Evolutionary conservation across 1,284 basidiomycete genomes (phyloP).

Genomic region (Taiwanofungus camphoratus): DNA sequence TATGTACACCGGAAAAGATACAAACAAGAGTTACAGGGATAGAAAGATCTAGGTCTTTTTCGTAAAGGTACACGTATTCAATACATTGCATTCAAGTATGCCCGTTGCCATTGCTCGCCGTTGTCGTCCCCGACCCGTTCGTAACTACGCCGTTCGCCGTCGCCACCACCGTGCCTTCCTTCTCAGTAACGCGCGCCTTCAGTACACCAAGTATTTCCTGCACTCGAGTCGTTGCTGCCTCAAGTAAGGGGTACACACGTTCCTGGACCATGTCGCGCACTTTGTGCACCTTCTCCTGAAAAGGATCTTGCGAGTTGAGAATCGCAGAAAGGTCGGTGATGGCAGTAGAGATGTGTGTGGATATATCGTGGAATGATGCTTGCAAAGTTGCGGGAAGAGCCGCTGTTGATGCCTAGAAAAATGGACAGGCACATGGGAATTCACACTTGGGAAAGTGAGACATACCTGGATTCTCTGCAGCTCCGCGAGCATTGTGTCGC

Average conservation of each 20-base stretch:
- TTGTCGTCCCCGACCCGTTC: slow-evolving; percentile 7
- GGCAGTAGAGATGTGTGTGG: slow-evolving; percentile 40
- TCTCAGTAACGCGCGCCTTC: slow-evolving; percentile 24
- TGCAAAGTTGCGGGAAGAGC: slow-evolving; percentile 52
- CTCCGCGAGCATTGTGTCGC: slow-evolving; percentile 57
- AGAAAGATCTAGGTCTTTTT: no score
- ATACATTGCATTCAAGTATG: slow-evolving; percentile 1
- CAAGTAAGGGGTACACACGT: slow-evolving; percentile 54
- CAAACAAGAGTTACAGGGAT: no score
- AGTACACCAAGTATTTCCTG: slow-evolving; percentile 28
- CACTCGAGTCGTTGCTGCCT: slow-evolving; percentile 27
- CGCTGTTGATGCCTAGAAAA: slow-evolving; percentile 39
- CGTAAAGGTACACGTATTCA: background rate
- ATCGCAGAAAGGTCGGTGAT: slow-evolving; percentile 48
- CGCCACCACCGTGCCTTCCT: slow-evolving; percentile 13
- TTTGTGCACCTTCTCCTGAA: slow-evolving; percentile 53
- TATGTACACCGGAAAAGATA: background rate
- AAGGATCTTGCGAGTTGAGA: slow-evolving; percentile 47
- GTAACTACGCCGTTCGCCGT: slow-evolving; percentile 13
- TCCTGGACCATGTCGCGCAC: slow-evolving; percentile 54
- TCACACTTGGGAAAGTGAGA: slow-evolving; percentile 1
- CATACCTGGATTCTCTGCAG: slow-evolving; percentile 55
- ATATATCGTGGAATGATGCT: slow-evolving; percentile 39
- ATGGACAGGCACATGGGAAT: slow-evolving; percentile 7
- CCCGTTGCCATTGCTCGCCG: slow-evolving; percentile 4